Evolutionary conservation across 2,329 filamentous ascomycete genomes (phyloP), one percentile per base, ranked within the genome.

Genomic region (Colletotrichum siamense): DNA sequence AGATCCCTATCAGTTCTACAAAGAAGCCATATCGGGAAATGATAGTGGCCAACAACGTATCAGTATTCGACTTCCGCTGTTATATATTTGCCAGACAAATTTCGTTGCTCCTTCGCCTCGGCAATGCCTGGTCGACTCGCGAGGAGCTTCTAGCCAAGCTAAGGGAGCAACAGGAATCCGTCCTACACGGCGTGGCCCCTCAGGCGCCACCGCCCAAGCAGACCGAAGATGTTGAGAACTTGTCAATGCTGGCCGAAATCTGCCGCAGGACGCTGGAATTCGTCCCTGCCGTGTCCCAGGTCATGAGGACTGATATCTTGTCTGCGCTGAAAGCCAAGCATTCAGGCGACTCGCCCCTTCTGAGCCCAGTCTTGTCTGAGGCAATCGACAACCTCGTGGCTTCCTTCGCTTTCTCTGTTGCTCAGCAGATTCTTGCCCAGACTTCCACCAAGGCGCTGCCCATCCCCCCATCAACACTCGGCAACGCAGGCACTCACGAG

Each of bases 31-130:
- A 99, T 82, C 92, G 96, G 68, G 95, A 98, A 73, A 92, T 98
- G 80, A 99, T 99, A 65, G 88, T 99, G 52, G 94, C 95, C 16
- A 99, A 98, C 86, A 95, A 98, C 79, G 98, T 99, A 44, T 99
- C 97, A 0, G 89, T 98, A 4, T 98, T 99, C 82, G 97, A 99
- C 84, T 99, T 99, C 83, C 91, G 95, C 66, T 95, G 94, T 79
- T 99, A 99, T 83, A 93, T 99, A 15, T 99, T 99, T 83, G 93
- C 95, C 5, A 92, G 97, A 28, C 96, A 99, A 81, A 92, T 98
- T 77, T 91, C 94, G 4, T 86, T 99, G 1, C 89, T 99, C 2
- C 88, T 98, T 15, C 92, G 96, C 6, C 90, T 98, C 2, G 96
- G 95, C n/a, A 97, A 96, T 81, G 91, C 91, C 0, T 91, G 86